These are phyloP conservation scores for Vigna radiata DNA, from an alignment of 306 rosid species.

Conservation along the genomic window DNA sequence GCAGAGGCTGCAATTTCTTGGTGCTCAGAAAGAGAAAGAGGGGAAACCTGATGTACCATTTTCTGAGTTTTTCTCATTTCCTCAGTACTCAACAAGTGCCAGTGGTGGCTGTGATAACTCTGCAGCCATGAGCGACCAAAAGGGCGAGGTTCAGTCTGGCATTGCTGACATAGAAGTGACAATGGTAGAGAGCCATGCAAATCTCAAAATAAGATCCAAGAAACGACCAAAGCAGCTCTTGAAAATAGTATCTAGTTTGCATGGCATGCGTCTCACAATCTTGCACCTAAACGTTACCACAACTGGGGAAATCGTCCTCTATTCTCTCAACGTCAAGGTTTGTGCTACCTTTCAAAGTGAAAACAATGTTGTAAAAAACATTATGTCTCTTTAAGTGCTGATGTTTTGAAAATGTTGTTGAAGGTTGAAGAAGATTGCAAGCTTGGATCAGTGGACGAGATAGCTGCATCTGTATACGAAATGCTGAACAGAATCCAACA, in stretches of 20 bases:
- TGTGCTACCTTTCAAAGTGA: neutral
- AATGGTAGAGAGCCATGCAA: slow-evolving; percentile 96
- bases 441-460: slow-evolving; percentile 87
- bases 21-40: slow-evolving; percentile 48
- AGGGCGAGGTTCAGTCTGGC: slow-evolving; percentile 44
- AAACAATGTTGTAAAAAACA: too few relatives aligned
- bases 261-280: slow-evolving; percentile 70
- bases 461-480: slow-evolving; percentile 81
- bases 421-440: slow-evolving; percentile 91
- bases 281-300: slow-evolving; percentile 89
- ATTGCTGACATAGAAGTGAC: slow-evolving; percentile 89
- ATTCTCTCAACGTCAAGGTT: slow-evolving; percentile 86
- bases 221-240: slow-evolving; percentile 75
- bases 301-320: slow-evolving; percentile 62
- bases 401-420: neutral
- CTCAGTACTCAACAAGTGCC: slow-evolving; percentile 74
- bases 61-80: slow-evolving; percentile 86
- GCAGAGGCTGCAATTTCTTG: slow-evolving; percentile 73
- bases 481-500: slow-evolving; percentile 74
- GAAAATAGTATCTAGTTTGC: slow-evolving; percentile 76
- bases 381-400: neutral
- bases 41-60: slow-evolving; percentile 57
- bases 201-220: slow-evolving; percentile 75
- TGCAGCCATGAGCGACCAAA: slow-evolving; percentile 35
- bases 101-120: slow-evolving; percentile 40